These are phyloP conservation scores for Calycina herbarum DNA, from an alignment of 2,329 filamentous ascomycete species.

Conservation along the genomic window DNA sequence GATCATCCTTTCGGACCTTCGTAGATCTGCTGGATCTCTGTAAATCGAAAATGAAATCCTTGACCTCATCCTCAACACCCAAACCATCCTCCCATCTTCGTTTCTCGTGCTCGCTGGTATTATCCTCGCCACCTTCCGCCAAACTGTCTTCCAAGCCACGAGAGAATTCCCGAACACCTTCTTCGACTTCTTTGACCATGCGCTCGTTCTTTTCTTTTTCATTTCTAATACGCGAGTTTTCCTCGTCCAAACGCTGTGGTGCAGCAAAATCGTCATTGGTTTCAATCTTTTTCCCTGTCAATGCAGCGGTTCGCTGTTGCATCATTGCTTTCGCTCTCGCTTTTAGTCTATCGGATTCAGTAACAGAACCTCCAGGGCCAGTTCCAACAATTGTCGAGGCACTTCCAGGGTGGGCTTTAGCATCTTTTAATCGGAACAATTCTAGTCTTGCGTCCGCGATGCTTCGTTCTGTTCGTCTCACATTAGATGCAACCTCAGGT, in stretches of 20 bases:
- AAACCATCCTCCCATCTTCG: conserved; percentile 94
- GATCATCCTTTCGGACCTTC: conserved; percentile 63
- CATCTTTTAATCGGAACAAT: conserved; percentile 89
- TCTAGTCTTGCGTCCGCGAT: conserved; percentile 92
- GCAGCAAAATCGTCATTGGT: conserved; percentile 73
- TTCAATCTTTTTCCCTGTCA: conserved; percentile 81
- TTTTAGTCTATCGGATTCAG: conserved; percentile 91
- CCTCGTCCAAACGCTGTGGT: conserved; percentile 83
- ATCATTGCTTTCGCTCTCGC: conserved; percentile 96
- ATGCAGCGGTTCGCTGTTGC: conserved; percentile 91
- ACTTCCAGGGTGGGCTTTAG: conserved; percentile 84
- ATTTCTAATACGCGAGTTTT: conserved; percentile 75
- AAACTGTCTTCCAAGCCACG: conserved; percentile 82
- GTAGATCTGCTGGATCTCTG: conserved; percentile 81
- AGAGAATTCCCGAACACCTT: conserved; percentile 88
- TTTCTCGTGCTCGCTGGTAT: conserved; percentile 82
- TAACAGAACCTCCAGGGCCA: conserved; percentile 85
- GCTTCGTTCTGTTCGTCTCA: conserved; percentile 84
- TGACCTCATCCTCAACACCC: conserved; percentile 93
- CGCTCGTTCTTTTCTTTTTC: conserved; percentile 94
- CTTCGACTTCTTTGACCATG: conserved; percentile 96
- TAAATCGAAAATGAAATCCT: conserved; percentile 96
- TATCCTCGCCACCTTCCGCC: conserved; percentile 75
- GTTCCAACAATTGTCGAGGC: conserved; percentile 84
- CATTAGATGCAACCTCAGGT: conserved; percentile 87